Conservation (phyloP, 129 eudicot species). For the Lactuca sativa region DNA sequence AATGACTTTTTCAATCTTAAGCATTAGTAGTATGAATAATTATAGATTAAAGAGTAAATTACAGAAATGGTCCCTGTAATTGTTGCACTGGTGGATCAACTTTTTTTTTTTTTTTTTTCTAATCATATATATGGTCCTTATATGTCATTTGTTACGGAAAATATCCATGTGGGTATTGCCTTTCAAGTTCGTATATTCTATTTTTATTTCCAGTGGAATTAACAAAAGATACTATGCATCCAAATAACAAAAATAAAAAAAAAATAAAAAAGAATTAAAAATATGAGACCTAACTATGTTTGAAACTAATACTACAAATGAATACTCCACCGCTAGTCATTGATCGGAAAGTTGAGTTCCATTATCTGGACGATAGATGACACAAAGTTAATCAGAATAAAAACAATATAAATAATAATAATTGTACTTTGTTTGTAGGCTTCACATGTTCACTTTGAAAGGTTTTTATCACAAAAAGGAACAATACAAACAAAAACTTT, state of each 20-base stretch:
- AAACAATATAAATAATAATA: neutral
- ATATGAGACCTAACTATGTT: constrained; percentile 28
- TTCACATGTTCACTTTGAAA: constrained; percentile 1
- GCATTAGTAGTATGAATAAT: too few relatives aligned
- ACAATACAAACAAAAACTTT: neutral
- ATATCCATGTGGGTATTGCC: neutral
- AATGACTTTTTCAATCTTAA: too few relatives aligned
- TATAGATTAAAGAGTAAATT: too few relatives aligned
- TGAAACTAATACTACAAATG: constrained; percentile 14
- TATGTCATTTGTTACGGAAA: too few relatives aligned
- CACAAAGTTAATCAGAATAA: constrained; percentile 12
- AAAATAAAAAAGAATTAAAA: neutral
- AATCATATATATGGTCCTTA: too few relatives aligned
- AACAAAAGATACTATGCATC: constrained; percentile 21
- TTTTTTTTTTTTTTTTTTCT: constrained; percentile 16
- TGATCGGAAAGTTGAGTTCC: constrained; percentile 44
- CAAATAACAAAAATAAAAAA: neutral
- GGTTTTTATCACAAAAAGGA: neutral
- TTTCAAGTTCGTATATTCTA: constrained; percentile 7
- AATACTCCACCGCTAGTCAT: constrained; percentile 32
- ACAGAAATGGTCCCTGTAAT: too few relatives aligned
- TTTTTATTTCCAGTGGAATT: constrained; percentile 17
- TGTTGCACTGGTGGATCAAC: too few relatives aligned
- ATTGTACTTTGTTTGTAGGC: neutral
- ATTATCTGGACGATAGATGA: constrained; percentile 54